phyloP scores from a whole-genome alignment of 345 rosid species.

The Salix suchowensis region DNA sequence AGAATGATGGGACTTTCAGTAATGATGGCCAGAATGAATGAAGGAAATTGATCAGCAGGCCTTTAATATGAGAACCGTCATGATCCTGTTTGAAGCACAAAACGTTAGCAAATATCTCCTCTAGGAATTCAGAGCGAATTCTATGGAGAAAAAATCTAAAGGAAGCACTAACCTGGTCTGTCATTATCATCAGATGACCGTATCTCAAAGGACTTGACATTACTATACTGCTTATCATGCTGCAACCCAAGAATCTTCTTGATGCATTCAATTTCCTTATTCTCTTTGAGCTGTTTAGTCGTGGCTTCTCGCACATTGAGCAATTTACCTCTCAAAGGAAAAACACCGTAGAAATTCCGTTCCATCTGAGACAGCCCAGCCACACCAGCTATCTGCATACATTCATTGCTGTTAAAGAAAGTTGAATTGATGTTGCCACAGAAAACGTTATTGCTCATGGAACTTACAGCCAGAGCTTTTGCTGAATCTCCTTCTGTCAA shows the following conservation, averaged over 20 bases:
- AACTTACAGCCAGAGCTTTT: constrained; percentile 86
- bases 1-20: constrained; percentile 74
- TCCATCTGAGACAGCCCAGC: constrained; percentile 46
- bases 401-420: constrained; percentile 8
- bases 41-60: constrained; percentile 82
- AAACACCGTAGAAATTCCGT: constrained; percentile 72
- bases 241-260: constrained; percentile 95
- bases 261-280: constrained; percentile 73
- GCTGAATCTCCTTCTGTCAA: constrained; percentile 99
- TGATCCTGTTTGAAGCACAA: constrained; percentile 62
- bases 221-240: constrained; percentile 66
- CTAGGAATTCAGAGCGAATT: background rate
- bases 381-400: constrained; percentile 66
- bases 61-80: constrained; percentile 97
- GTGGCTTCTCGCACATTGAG: constrained; percentile 95
- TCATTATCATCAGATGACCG: constrained; percentile 98
- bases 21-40: constrained; percentile 97
- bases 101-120: background rate
- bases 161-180: constrained; percentile 66
- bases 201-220: constrained; percentile 89
- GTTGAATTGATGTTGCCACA: background rate
- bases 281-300: constrained; percentile 70
- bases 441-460: background rate
- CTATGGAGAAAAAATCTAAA: background rate
- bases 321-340: constrained; percentile 88